Evolutionary conservation across 1,284 basidiomycete species (phyloP).

Genomic region (Cutaneotrichosporon arboriforme): DNA sequence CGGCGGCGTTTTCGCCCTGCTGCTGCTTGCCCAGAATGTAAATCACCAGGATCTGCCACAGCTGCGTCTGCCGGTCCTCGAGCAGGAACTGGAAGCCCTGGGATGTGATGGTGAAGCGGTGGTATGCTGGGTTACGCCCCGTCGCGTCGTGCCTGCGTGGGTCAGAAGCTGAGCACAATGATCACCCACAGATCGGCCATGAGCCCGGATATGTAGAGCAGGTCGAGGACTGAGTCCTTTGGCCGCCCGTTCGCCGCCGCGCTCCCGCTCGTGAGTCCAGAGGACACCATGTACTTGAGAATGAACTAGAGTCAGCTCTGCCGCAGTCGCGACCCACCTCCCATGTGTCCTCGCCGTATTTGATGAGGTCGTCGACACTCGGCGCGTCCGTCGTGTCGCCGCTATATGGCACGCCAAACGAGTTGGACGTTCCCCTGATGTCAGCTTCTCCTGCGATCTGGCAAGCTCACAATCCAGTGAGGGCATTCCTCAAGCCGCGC

Average conservation of each 20-base stretch:
- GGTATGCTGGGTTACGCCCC: constrained; percentile 39
- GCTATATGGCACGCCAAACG: constrained; percentile 80
- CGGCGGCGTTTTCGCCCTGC: constrained; percentile 82
- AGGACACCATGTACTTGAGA: constrained; percentile 97
- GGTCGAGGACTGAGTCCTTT: constrained; percentile 66
- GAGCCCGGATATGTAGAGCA: constrained; percentile 77
- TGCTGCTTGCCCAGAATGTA: constrained; percentile 62
- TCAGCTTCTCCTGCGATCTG: background rate
- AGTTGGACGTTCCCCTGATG: constrained; percentile 73
- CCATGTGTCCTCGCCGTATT: constrained; percentile 87
- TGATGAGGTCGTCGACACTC: constrained; percentile 63
- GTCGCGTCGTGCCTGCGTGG: constrained; percentile 15
- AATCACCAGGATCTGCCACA: constrained; percentile 93
- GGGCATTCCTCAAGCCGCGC: constrained; percentile 71
- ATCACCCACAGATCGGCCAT: constrained; percentile 57
- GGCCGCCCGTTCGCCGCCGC: constrained; percentile 53
- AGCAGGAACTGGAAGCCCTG: constrained; percentile 95
- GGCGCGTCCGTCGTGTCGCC: constrained; percentile 47
- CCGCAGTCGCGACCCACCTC: constrained; percentile 58
- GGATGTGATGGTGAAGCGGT: constrained; percentile 74
- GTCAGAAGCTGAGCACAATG: constrained; percentile 30
- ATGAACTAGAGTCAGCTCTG: constrained; percentile 63
- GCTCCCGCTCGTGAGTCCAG: constrained; percentile 56
- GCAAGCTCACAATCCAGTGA: constrained; percentile 76
- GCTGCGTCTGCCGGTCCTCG: constrained; percentile 89